A percentile compares a stretch with the other conserved stretches of the same genome.
Evolutionary conservation across 192 early-diverging fungal genomes (phyloP).

Genomic region (Coemansia furcata): DNA sequence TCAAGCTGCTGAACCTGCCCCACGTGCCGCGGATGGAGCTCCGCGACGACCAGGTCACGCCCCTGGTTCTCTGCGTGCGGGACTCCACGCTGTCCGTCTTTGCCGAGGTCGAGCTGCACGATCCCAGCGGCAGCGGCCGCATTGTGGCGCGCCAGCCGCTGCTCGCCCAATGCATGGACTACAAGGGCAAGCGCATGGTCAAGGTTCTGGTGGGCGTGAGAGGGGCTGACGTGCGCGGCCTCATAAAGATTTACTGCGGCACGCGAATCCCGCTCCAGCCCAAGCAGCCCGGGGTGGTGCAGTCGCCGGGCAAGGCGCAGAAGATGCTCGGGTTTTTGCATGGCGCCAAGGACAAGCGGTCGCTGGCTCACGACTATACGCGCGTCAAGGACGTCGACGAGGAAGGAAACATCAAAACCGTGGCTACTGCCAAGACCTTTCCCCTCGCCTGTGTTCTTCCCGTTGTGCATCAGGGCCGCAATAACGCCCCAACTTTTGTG

Average conservation of each 20-base stretch:
- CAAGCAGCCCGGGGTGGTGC: conserved; percentile 7
- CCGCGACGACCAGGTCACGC: conserved; percentile 42
- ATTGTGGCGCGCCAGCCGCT: conserved; percentile 50
- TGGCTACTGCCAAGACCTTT: conserved; percentile 43
- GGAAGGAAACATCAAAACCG: conserved; percentile 36
- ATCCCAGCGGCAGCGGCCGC: conserved; percentile 48
- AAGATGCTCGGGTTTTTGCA: conserved; percentile 50
- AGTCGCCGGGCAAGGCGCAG: conserved; percentile 16
- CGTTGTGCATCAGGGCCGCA: conserved; percentile 38
- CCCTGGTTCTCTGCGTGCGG: conserved; percentile 47
- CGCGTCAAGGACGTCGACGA: conserved; percentile 50
- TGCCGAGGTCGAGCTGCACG: conserved; percentile 56
- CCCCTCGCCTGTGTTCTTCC: conserved; percentile 48
- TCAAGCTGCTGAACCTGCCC: conserved; percentile 52
- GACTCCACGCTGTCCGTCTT: conserved; percentile 45
- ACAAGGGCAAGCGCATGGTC: conserved; percentile 52
- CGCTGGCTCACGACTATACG: conserved; percentile 40
- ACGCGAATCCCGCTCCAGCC: conserved; percentile 34
- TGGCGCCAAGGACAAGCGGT: conserved; percentile 28
- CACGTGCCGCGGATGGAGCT: conserved; percentile 40
- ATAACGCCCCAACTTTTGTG: conserved; percentile 43
- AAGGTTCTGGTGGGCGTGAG: conserved; percentile 51
- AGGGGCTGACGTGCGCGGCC: conserved; percentile 32
- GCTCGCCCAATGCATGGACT: conserved; percentile 55
- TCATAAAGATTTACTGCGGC: conserved; percentile 54